These are phyloP conservation scores for Hyphodiscus sp. DNA, from an alignment of 2,329 filamentous ascomycete genomes.

Conservation along the genomic window DNA sequence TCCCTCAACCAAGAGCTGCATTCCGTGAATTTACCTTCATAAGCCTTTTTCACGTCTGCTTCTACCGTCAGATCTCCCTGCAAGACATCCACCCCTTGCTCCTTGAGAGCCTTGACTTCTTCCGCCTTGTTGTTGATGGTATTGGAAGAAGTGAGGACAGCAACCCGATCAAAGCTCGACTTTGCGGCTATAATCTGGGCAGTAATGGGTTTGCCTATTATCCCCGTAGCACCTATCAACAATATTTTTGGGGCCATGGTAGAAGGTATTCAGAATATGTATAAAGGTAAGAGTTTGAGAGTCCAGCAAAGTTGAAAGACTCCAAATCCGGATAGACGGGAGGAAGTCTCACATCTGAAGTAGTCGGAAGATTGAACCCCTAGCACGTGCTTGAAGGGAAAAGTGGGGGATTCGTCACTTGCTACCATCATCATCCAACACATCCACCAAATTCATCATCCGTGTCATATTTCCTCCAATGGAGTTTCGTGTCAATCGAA, in stretches of 20 bases:
- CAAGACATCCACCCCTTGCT: slow-evolving; percentile 47
- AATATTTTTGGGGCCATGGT: slow-evolving; percentile 35
- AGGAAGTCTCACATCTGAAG: too few relatives aligned
- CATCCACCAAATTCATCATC: too few relatives aligned
- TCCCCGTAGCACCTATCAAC: slow-evolving; percentile 46
- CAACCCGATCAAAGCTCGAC: slow-evolving; percentile 40
- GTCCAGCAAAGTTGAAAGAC: too few relatives aligned
- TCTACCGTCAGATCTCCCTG: slow-evolving; percentile 48
- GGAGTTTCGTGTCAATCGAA: too few relatives aligned
- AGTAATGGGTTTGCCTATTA: slow-evolving; percentile 46
- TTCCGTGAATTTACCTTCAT: slow-evolving; percentile 28
- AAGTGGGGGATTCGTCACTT: too few relatives aligned
- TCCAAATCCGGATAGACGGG: too few relatives aligned
- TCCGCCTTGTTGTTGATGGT: slow-evolving; percentile 44
- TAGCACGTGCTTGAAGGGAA: too few relatives aligned
- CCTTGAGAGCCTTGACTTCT: slow-evolving; percentile 36
- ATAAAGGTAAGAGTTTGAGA: too few relatives aligned
- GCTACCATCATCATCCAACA: too few relatives aligned
- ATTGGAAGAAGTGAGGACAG: slow-evolving; percentile 49
- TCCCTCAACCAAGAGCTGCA: background rate
- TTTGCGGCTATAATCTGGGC: slow-evolving; percentile 41
- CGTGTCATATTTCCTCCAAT: too few relatives aligned
- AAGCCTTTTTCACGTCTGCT: slow-evolving; percentile 49
- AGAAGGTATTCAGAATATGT: too few relatives aligned
- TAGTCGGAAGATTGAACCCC: too few relatives aligned